Base-by-base conservation (phyloP, 169 alveolate species). In the Amoebophrya sp. region DNA sequence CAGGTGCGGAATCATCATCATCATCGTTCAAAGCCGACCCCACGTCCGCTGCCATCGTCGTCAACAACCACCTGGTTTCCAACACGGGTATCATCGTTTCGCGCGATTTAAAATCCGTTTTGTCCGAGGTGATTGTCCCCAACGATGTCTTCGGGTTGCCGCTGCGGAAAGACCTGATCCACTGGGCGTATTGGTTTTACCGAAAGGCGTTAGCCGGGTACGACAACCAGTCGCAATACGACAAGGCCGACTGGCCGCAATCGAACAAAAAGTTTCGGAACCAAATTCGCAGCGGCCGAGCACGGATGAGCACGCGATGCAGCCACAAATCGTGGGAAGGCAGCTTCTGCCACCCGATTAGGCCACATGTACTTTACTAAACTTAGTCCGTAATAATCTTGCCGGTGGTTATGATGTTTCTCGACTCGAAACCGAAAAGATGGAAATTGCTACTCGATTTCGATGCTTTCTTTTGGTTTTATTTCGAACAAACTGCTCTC, bases 61-160 rank as follows among this genome's bases (percentile, higher is more conserved):
- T 47, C 29, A 7, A 47, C 66, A 47, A 47, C 66, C 66, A 47
- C 66, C 7, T 47, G 29, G 66, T 47, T 0, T 23, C 23, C 7
- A 32, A 55, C 32, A 40, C 89, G 12, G 32, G 77, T 54, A 3
- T 39, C 18, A 29, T 38, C 66, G 0, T 35, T 77, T 77, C 90
- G 40, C 41, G 83, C 92, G 66, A 32, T 40, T 53, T 54, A 35
- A 40, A 29, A 39, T 55, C 32, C 29, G 90, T 88, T 0, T 40
- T 47, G 39, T 18, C 18, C 47, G 7, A 0, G 33, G 29, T 83
- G 38, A 92, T 91, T 18, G 96, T 96, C 25, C 98, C 98, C n/a
- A 95, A 94, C 88, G 97, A 95, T 53, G 95, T 96, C 66, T 96
- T 96, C 89, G 97, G 97, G 0, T 90, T 95, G 54, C 97, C 97